A percentile compares a stretch with the other conserved stretches of the same genome.
phyloP scores from a whole-genome alignment of 768 basidiomycete genomes.

The Lactarius evosmus region DNA sequence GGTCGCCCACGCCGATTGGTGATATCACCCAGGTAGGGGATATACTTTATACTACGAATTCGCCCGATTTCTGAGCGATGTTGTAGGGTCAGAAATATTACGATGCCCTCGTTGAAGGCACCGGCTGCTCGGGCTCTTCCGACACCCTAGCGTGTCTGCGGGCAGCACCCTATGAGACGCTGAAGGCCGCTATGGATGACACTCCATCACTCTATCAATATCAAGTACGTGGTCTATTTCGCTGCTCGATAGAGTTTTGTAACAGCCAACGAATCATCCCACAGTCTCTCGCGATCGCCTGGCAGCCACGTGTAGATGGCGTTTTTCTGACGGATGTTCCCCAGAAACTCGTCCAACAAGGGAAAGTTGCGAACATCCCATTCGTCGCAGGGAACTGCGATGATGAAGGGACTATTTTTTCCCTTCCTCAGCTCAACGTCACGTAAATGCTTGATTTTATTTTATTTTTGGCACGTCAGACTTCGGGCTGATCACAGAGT shows the following conservation, averaged over 20 bases:
- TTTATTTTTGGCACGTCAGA: too few relatives aligned
- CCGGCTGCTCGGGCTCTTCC: constrained; percentile 36
- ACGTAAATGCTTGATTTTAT: constrained; percentile 27
- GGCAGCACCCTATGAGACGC: constrained; percentile 32
- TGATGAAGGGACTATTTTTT: constrained; percentile 33
- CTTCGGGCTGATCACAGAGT: too few relatives aligned
- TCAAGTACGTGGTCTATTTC: constrained; percentile 28
- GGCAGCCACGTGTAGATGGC: constrained; percentile 42
- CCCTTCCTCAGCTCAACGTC: constrained; percentile 29
- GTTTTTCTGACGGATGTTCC: constrained; percentile 38
- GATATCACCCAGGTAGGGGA: constrained; percentile 33
- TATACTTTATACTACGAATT: constrained; percentile 33
- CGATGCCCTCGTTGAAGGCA: constrained; percentile 39
- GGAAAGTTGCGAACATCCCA: constrained; percentile 34
- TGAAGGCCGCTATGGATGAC: constrained; percentile 36
- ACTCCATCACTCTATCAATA: constrained; percentile 34
- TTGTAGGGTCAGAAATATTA: constrained; percentile 37
- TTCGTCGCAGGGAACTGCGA: constrained; percentile 33
- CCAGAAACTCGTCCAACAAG: constrained; percentile 34
- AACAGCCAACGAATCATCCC: neutral
- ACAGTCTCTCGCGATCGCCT: constrained; percentile 34
- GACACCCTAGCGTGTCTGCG: constrained; percentile 47
- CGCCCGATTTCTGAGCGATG: neutral
- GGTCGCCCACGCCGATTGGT: constrained; percentile 35
- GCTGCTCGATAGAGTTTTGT: neutral